These are phyloP conservation scores for Yamadazyma friedrichii DNA, from an alignment of 1,139 yeast genomes.

Conservation along the genomic window DNA sequence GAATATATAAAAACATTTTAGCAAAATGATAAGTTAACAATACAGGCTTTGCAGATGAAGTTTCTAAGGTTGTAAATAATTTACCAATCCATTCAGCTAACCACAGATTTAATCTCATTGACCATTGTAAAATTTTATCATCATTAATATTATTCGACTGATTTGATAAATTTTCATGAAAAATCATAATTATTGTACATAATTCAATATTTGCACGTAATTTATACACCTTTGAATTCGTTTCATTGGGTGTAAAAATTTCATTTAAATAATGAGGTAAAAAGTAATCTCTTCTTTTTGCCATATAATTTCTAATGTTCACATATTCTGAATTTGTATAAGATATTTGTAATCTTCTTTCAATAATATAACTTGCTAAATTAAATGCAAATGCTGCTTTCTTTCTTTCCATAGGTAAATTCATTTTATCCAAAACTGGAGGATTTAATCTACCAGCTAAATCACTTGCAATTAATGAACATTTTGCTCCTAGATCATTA, in stretches of 20 bases:
- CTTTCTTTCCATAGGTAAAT: conserved; percentile 3
- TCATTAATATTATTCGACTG: not conserved
- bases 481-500: conserved; percentile 9
- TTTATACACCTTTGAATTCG: conserved; percentile 9
- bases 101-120: conserved; percentile 8
- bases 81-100: conserved; percentile 11
- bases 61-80: conserved; percentile 8
- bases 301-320: conserved; percentile 8
- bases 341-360: conserved; percentile 11
- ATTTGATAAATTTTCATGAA: conserved; percentile 2
- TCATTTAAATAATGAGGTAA: conserved; percentile 8
- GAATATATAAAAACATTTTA: conserved; percentile 8
- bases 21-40: conserved; percentile 10
- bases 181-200: conserved; percentile 9
- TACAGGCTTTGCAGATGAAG: conserved; percentile 8
- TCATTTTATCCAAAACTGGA: conserved; percentile 6
- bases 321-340: conserved; percentile 8
- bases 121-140: conserved; percentile 6
- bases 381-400: conserved; percentile 11
- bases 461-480: conserved; percentile 11
- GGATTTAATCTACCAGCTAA: conserved; percentile 11
- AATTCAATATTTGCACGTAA: conserved; percentile 11
- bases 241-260: conserved; percentile 6
- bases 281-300: conserved; percentile 9
- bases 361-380: conserved; percentile 10